phyloP scores from a whole-genome alignment of 2,329 filamentous ascomycete species.

The Hymenoscyphus fraxineus region DNA sequence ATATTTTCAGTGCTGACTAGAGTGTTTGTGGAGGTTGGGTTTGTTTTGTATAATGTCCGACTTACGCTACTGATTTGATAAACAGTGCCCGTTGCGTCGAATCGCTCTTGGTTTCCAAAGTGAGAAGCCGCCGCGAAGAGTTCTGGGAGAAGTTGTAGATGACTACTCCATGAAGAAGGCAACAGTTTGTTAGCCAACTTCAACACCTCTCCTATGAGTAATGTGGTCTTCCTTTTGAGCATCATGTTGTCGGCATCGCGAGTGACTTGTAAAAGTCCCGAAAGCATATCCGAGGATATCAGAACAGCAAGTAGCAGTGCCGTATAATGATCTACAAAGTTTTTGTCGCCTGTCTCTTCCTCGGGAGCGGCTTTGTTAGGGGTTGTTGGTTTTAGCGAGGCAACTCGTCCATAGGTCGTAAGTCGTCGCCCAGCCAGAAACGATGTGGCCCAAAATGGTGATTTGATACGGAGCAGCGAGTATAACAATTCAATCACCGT shows the following conservation, averaged over 20 bases:
- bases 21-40: slow-evolving; percentile 41
- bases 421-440: slow-evolving; percentile 88
- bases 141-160: slow-evolving; percentile 83
- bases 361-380: slow-evolving; percentile 47
- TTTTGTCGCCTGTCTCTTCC: slow-evolving; percentile 70
- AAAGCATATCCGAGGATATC: slow-evolving; percentile 73
- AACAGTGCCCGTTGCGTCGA: slow-evolving; percentile 81
- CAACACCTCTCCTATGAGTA: slow-evolving; percentile 86
- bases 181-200: slow-evolving; percentile 84
- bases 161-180: slow-evolving; percentile 75
- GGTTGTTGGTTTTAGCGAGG: slow-evolving; percentile 65
- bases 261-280: slow-evolving; percentile 59
- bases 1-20: slow-evolving; percentile 28
- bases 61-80: slow-evolving; percentile 99
- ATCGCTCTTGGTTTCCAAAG: slow-evolving; percentile 68
- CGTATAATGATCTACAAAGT: slow-evolving; percentile 91
- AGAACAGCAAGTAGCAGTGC: slow-evolving; percentile 82
- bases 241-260: slow-evolving; percentile 64
- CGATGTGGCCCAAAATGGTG: slow-evolving; percentile 89
- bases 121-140: slow-evolving; percentile 73
- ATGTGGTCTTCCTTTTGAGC: slow-evolving; percentile 81
- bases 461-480: slow-evolving; percentile 77
- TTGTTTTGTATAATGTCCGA: slow-evolving; percentile 80
- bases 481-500: slow-evolving; percentile 87
- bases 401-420: slow-evolving; percentile 94